phyloP scores from a whole-genome alignment of 257 asterid species.

The Rubia yunnanensis region DNA sequence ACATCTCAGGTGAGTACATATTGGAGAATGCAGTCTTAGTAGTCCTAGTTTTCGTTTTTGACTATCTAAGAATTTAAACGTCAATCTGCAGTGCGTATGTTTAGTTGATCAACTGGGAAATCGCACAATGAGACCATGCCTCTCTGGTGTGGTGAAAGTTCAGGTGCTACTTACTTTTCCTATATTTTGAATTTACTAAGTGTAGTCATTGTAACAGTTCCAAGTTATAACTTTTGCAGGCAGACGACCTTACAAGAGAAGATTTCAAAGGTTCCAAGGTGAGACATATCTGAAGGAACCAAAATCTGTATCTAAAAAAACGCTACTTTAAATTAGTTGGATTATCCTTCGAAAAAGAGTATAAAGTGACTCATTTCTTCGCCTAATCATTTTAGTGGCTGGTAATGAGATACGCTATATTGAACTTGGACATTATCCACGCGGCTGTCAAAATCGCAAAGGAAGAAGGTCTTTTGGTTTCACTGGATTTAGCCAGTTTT shows the following conservation, averaged over 20 bases:
- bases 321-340: not conserved
- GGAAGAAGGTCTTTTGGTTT: conserved; percentile 74
- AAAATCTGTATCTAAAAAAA: not conserved
- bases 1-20: conserved; percentile 67
- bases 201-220: conserved; percentile 12
- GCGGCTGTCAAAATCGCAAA: conserved; percentile 78
- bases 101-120: conserved; percentile 86
- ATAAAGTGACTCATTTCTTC: conserved; percentile 7
- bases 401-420: conserved; percentile 72
- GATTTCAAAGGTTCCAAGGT: conserved; percentile 95
- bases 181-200: not conserved
- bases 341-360: not conserved
- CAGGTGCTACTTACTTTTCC: conserved; percentile 46
- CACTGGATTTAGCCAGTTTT: conserved; percentile 93
- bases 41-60: not conserved
- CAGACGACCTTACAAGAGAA: conserved; percentile 53
- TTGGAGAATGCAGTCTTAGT: not conserved
- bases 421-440: conserved; percentile 60
- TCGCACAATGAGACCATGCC: conserved; percentile 98
- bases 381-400: conserved; percentile 60
- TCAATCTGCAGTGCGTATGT: conserved; percentile 74
- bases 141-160: conserved; percentile 74
- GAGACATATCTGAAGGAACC: conserved; percentile 15
- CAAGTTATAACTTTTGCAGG: conserved; percentile 46
- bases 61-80: not conserved